Base-by-base conservation (phyloP, 345 rosid genomes). In the Trapa incisa region DNA sequence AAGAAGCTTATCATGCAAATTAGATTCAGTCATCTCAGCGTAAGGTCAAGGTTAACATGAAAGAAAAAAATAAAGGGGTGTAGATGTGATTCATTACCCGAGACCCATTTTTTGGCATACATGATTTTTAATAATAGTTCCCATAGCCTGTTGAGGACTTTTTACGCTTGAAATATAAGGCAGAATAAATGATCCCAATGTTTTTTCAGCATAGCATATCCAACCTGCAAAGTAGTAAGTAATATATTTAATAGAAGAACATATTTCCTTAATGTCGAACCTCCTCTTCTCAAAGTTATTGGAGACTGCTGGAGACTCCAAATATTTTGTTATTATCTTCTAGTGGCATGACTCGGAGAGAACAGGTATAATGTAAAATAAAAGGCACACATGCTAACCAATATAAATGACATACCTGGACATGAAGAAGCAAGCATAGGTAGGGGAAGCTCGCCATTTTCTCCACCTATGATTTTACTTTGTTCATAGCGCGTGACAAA, bases 191-290 rank as follows among this genome's bases (percentile, higher is more conserved):
- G 96, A 87, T 63, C 96, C 99, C 68, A 85, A 86, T 81, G 82
- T 83, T 69, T 94, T 94, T 73, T 94, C 99, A 69, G 96, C 99
- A 77, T 94, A 91, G 80, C 99, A 94, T 67, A 94, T 84, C 99
- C 99, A 94, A 81, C 97, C 96, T 94, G 85, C 43, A 72, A 77
- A 72, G 39, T 77, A 47, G 65, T 37, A 73, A 4, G 22, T 66
- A 53, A 43, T 39, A 29, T 53, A 69, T 50, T 39, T 41, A 47
- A 17, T 8, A 60, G 61, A 69, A 54, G 4, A 54, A 54, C 60
- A 4, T n/a, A 54, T 54, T 3, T 35, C 60, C 60, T 54, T 54
- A 5, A 54, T 22, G 35, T 1, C 8, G 11, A 54, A 54, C 22
- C 60, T 35, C 7, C 60, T 0, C 22, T 2, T n/a, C 60, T 22